phyloP scores from a whole-genome alignment of 164 flowering plant genomes.

The Magnolia changhungtana region DNA sequence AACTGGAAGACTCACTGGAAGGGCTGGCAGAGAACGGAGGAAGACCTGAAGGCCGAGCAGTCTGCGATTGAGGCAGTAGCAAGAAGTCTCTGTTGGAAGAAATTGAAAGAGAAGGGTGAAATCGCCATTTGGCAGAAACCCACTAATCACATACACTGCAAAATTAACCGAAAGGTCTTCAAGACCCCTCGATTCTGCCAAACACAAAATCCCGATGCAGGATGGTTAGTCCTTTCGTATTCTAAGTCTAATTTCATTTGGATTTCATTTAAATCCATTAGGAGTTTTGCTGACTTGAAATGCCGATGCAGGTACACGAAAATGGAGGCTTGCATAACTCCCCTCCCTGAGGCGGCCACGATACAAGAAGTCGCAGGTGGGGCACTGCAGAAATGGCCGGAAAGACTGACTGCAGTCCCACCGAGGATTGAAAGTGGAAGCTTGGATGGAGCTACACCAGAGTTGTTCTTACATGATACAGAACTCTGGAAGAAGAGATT shows the following conservation, averaged over 20 bases:
- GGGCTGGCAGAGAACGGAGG: conserved; percentile 71
- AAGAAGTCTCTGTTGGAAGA: conserved; percentile 84
- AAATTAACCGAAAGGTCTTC: conserved; percentile 44
- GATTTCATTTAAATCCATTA: not conserved
- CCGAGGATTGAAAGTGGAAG: conserved; percentile 72
- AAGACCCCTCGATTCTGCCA: conserved; percentile 64
- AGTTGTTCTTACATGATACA: conserved; percentile 44
- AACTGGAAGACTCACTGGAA: conserved; percentile 76
- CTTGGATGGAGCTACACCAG: conserved; percentile 52
- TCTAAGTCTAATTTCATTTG: not conserved
- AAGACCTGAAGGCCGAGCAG: conserved; percentile 62
- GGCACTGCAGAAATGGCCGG: conserved; percentile 67
- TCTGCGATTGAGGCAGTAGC: conserved; percentile 54
- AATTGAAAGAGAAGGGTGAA: conserved; percentile 57
- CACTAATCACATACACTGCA: conserved; percentile 77
- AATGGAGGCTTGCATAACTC: conserved; percentile 78
- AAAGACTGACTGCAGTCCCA: conserved; percentile 65
- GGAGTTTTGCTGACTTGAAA: not conserved
- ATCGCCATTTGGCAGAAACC: conserved; percentile 94
- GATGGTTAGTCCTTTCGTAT: conserved; percentile 48
- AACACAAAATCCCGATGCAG: conserved; percentile 58
- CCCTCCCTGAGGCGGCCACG: conserved; percentile 57
- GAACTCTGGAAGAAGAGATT: conserved; percentile 70
- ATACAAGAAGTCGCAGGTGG: conserved; percentile 65
- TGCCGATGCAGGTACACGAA: conserved; percentile 57